Percentiles rank a stretch among this genome's conserved stretches.
phyloP scores from a whole-genome alignment of 192 early-diverging fungal species.

The Backusella macrospora region DNA sequence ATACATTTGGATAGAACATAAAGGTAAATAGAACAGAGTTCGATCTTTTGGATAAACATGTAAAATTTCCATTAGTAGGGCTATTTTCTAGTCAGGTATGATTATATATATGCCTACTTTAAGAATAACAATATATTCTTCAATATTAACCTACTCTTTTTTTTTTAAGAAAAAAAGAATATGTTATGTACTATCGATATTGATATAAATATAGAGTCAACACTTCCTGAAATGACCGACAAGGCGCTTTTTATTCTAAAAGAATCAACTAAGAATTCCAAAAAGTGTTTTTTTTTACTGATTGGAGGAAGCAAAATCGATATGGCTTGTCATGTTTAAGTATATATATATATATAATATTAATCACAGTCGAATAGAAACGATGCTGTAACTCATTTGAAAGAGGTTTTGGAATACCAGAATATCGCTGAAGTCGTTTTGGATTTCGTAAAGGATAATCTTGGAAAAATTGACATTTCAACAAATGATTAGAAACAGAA shows the following conservation, averaged over 20 bases:
- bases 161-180: slow-evolving; percentile 51
- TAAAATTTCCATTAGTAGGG: slow-evolving; percentile 1
- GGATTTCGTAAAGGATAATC: slow-evolving; percentile 77
- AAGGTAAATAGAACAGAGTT: not conserved
- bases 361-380: slow-evolving; percentile 56
- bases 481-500: slow-evolving; percentile 97
- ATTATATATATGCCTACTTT: not conserved
- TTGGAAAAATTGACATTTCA: slow-evolving; percentile 88
- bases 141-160: too few species aligned
- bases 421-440: slow-evolving; percentile 69
- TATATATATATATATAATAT: not conserved
- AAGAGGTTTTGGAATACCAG: slow-evolving; percentile 93
- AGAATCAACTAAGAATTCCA: slow-evolving; percentile 47
- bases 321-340: slow-evolving; percentile 88
- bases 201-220: slow-evolving; percentile 66
- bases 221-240: slow-evolving; percentile 79
- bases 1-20: slow-evolving; percentile 62
- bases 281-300: slow-evolving; percentile 93
- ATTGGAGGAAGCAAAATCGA: slow-evolving; percentile 95
- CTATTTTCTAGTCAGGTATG: slow-evolving; percentile 10
- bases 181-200: slow-evolving; percentile 94
- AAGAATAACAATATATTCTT: not conserved
- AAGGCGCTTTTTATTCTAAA: slow-evolving; percentile 78
- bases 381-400: slow-evolving; percentile 88
- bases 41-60: not conserved